Base-by-base conservation (phyloP, 768 basidiomycete species). In the Lactarius psammicola region DNA sequence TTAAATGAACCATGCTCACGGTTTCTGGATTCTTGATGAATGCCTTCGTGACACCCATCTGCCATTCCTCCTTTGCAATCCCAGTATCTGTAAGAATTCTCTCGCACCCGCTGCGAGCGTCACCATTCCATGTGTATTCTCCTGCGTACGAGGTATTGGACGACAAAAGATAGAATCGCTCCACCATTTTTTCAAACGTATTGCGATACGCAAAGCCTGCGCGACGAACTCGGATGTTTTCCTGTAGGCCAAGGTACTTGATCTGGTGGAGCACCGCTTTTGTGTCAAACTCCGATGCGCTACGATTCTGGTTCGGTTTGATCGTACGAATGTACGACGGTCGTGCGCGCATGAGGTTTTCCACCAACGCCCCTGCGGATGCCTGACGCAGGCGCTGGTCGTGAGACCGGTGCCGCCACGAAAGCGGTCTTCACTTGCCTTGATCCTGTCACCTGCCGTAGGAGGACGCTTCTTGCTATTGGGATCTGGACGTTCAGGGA, bases 11-110 rank as follows among this genome's bases (percentile, higher is more conserved):
- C 42, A 49, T 15, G 74, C 86, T 69, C 75, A 95, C 93, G 23
- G 96, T 98, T 76, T 98, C 97, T 0, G 97, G 97, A 73, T 95
- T 98, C 82, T 98, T 98, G 78, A 99, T 98, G 76, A 99, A 99
- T 0, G 96, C 96, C 74, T 99, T 98, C 2, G 95, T 97, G 4
- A 89, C 86, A 60, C 97, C 97, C 95, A 98, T 97, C 76, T 99
- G 97, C 97, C 97, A 99, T 75, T 99, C 96, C 59, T 98, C 96
- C 71, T 86, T 89, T 7, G 92, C 85, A 71, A 99, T 98, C 31
- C 97, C 96, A 15, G 95, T 96, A 72, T 98, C 97, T 68, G 85
- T 91, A 59, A 99, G 79, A 67, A 99, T 98, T 70, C 87, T 86
- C 75, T 94, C 87, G 74, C 97, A 99, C 17, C 93, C 97, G 4